These are phyloP conservation scores for Coniochaeta sp. DNA, from an alignment of 2,329 filamentous ascomycete genomes.

Conservation along the genomic window DNA sequence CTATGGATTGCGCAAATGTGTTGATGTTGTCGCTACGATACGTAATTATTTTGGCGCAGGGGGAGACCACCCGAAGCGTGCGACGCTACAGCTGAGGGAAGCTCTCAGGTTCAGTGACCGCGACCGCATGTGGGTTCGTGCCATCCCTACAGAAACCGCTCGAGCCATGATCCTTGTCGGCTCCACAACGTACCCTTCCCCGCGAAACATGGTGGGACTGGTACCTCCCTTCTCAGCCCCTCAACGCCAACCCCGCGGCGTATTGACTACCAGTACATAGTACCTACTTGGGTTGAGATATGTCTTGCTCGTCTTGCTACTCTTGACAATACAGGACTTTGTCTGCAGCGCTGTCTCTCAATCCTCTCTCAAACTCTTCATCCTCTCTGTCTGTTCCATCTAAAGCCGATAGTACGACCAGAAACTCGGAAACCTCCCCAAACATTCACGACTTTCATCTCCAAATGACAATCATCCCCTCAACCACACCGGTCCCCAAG, in stretches of 20 bases:
- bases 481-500: conserved; percentile 22
- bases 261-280: no score
- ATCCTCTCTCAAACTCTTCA: background rate
- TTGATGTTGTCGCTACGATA: background rate
- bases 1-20: background rate
- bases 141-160: background rate
- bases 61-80: background rate
- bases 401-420: no score
- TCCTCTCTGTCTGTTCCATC: no score
- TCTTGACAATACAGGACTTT: no score
- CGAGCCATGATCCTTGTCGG: background rate
- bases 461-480: conserved; percentile 20
- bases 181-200: background rate
- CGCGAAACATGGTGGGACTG: background rate
- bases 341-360: no score
- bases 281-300: background rate
- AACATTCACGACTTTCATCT: no score
- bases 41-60: background rate
- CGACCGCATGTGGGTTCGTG: background rate
- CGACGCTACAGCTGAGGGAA: background rate
- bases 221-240: background rate
- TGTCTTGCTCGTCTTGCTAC: background rate
- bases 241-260: background rate
- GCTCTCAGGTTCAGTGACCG: background rate
- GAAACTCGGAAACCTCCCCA: no score